Evolutionary conservation across 306 rosid species (phyloP).

Genomic region (Quercus wislizeni): DNA sequence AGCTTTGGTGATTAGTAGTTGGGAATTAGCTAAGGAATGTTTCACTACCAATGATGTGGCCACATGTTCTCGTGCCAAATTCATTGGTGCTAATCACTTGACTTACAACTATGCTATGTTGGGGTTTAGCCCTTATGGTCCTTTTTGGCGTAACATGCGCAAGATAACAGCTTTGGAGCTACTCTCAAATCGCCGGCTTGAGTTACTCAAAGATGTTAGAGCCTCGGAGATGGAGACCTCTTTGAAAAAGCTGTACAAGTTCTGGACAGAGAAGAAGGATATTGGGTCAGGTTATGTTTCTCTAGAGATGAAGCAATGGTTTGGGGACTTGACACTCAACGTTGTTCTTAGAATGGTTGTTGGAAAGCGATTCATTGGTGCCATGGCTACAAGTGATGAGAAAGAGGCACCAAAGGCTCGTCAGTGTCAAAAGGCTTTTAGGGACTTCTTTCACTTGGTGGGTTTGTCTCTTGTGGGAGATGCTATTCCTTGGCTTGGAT

Average conservation of each 20-base stretch:
- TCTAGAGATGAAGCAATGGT: slow-evolving; percentile 43
- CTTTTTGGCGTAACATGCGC: slow-evolving; percentile 42
- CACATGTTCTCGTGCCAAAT: slow-evolving; percentile 32
- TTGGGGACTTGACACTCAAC: slow-evolving; percentile 40
- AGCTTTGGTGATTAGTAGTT: slow-evolving; percentile 28
- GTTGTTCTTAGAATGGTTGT: slow-evolving; percentile 27
- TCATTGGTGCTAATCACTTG: background rate
- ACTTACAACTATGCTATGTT: slow-evolving; percentile 41
- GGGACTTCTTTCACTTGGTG: slow-evolving; percentile 15
- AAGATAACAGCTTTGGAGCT: slow-evolving; percentile 29
- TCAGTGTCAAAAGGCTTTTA: slow-evolving; percentile 6
- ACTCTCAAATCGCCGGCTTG: slow-evolving; percentile 39
- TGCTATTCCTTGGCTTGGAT: slow-evolving; percentile 39
- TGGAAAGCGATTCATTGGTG: slow-evolving; percentile 31
- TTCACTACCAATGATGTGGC: slow-evolving; percentile 34
- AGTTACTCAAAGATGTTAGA: slow-evolving; percentile 28
- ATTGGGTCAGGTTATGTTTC: background rate
- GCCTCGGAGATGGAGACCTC: slow-evolving; percentile 21
- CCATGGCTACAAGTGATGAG: background rate
- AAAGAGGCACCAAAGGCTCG: background rate
- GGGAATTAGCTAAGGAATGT: slow-evolving; percentile 45
- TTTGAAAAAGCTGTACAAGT: slow-evolving; percentile 24
- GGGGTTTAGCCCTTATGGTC: slow-evolving; percentile 29
- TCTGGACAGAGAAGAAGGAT: slow-evolving; percentile 18
- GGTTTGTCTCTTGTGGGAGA: slow-evolving; percentile 35